Conservation (phyloP, 352 stramenopile species). For the Pythium aquatile region DNA sequence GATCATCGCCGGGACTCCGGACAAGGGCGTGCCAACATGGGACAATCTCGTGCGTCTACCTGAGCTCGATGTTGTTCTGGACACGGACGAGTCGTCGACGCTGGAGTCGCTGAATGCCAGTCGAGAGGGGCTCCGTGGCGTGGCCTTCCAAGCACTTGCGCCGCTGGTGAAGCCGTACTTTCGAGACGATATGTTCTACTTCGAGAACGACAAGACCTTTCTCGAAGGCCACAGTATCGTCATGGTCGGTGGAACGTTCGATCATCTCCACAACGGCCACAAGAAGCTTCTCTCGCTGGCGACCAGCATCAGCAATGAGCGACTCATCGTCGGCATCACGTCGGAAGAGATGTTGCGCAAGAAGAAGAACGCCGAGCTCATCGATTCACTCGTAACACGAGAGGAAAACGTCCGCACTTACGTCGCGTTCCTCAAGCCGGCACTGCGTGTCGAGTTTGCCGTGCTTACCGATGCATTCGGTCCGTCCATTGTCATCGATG, state of each 20-base stretch:
- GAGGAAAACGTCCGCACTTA: slow-evolving; percentile 60
- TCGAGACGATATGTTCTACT: slow-evolving; percentile 57
- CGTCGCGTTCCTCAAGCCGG: slow-evolving; percentile 62
- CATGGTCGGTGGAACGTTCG: slow-evolving; percentile 86
- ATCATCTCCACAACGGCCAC: slow-evolving; percentile 90
- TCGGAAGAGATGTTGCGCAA: slow-evolving; percentile 70
- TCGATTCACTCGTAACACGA: slow-evolving; percentile 60
- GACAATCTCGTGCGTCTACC: slow-evolving; percentile 59
- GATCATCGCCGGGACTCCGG: slow-evolving; percentile 9
- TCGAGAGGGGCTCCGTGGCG: slow-evolving; percentile 52
- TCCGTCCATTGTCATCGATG: slow-evolving; percentile 67
- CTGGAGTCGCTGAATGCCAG: slow-evolving; percentile 53
- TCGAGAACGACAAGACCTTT: slow-evolving; percentile 65
- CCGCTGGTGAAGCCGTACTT: slow-evolving; percentile 51
- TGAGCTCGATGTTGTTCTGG: slow-evolving; percentile 69
- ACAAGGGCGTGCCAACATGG: slow-evolving; percentile 39
- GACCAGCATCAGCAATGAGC: slow-evolving; percentile 43
- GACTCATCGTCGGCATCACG: slow-evolving; percentile 79
- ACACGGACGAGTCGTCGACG: slow-evolving; percentile 36
- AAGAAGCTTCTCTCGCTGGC: slow-evolving; percentile 88
- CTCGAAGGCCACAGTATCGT: slow-evolving; percentile 47
- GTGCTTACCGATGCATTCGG: slow-evolving; percentile 86
- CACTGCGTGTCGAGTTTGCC: slow-evolving; percentile 61
- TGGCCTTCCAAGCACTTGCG: slow-evolving; percentile 67
- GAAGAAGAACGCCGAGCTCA: slow-evolving; percentile 71